Percentiles rank a stretch among this genome's conserved stretches.
Conservation (phyloP, 768 basidiomycete species). For the Lepiota venenata region DNA sequence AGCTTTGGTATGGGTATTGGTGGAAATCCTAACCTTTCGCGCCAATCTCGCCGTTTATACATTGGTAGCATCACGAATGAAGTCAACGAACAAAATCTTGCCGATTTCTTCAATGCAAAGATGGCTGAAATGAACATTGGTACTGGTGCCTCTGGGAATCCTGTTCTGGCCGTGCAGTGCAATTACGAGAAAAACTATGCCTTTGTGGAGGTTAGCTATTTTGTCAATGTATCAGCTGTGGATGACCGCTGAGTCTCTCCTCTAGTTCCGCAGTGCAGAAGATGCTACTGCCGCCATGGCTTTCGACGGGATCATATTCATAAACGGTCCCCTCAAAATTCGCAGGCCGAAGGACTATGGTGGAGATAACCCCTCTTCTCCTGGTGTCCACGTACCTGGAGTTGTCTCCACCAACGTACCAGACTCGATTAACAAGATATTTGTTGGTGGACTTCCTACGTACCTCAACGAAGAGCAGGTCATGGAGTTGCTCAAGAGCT, state of each 20-base stretch:
- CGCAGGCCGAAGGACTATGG: slow-evolving; percentile 97
- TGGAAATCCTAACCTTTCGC: slow-evolving; percentile 83
- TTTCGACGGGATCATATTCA: slow-evolving; percentile 95
- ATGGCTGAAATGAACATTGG: slow-evolving; percentile 93
- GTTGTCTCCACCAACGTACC: slow-evolving; percentile 96
- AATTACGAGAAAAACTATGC: slow-evolving; percentile 99
- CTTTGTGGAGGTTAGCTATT: slow-evolving; percentile 78
- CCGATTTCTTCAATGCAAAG: slow-evolving; percentile 93
- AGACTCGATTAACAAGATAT: slow-evolving; percentile 97
- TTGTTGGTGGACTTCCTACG: slow-evolving; percentile 92
- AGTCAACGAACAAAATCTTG: slow-evolving; percentile 89
- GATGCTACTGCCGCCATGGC: slow-evolving; percentile 97
- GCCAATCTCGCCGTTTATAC: slow-evolving; percentile 93
- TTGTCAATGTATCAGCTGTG: neutral
- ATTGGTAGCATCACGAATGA: slow-evolving; percentile 96
- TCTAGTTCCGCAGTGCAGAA: slow-evolving; percentile 95
- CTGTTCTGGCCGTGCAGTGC: slow-evolving; percentile 91
- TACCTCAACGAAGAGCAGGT: slow-evolving; percentile 99
- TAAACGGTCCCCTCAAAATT: slow-evolving; percentile 94
- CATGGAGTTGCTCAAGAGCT: slow-evolving; percentile 94
- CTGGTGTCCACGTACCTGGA: slow-evolving; percentile 84
- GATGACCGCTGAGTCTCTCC: slow-evolving; percentile 12
- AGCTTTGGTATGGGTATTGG: slow-evolving; percentile 86
- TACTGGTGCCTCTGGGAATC: slow-evolving; percentile 80
- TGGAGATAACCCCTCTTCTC: slow-evolving; percentile 62